Evolutionary conservation across 441 rosid species (phyloP), one percentile per base, ranked within the genome.

Genomic region (Corymbia calophylla): DNA sequence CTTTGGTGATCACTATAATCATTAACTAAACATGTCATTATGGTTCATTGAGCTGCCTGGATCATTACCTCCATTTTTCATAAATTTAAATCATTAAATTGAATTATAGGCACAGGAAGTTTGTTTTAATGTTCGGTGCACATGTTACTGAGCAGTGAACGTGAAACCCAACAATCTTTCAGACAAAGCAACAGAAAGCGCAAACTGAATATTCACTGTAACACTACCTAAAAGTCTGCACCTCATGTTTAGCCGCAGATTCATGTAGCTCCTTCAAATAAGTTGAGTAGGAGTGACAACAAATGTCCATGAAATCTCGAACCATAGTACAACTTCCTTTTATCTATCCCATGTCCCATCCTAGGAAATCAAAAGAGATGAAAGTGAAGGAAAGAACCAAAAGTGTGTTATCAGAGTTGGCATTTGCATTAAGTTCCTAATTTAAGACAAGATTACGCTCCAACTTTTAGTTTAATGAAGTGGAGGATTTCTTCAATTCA

Each of bases 321-420:
- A 96, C 98, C 35, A 93, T 93, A 3, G 93, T 94, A 86, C 97
- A 95, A 88, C 99, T 96, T 92, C 97, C 98, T 92, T 92, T 92
- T 54, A 96, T 87, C 9, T 95, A 90, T 94, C 97, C 97, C 95
- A 94, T 87, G 97, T 96, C 90, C 98, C 99, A 94, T 97, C 99
- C 98, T 97, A 91, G 68, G 58, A 89, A 77, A 88, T 88, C 32
- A 88, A 6, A 56, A 66, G 39, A 87, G 9, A 44, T 77, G 81
- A 53, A 32, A 54, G 81, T 82, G 44, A 87, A n/a, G 53, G 89
- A 60, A n/a, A 88, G 73, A 44, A 44, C 31, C 18, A 73, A 73
- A 31, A 64, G 29, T 47, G 58, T 9, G 47, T 25, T 70, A 70
- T 13, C 31, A 44, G 10, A 53, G 44, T 55, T 64, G 58, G 48